A percentile compares a stretch with the other conserved stretches of the same genome.
phyloP scores from a whole-genome alignment of 2,329 filamentous ascomycete species.

The Tolypocladium amazonense region DNA sequence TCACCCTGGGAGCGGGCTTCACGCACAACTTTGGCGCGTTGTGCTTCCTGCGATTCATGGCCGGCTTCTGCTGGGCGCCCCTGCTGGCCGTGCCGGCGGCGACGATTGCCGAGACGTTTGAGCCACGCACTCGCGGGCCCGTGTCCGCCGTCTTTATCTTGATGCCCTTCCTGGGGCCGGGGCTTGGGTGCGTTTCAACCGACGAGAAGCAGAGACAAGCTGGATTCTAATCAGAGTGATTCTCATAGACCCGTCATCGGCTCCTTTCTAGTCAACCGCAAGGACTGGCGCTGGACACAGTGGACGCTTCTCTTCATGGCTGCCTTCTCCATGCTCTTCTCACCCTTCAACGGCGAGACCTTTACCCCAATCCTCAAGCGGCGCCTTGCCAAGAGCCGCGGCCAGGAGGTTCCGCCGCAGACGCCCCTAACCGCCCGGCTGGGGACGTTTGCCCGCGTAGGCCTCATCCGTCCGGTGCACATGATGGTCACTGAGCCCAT shows the following conservation, averaged over 20 bases:
- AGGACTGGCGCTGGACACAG: slow-evolving; percentile 43
- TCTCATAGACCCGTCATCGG: slow-evolving; percentile 32
- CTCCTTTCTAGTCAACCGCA: slow-evolving; percentile 32
- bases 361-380: slow-evolving; percentile 41
- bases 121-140: slow-evolving; percentile 27
- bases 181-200: slow-evolving; percentile 31
- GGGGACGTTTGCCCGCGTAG: slow-evolving; percentile 26
- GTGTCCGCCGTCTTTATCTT: slow-evolving; percentile 35
- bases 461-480: slow-evolving; percentile 38
- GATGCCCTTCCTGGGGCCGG: slow-evolving; percentile 42
- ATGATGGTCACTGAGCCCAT: slow-evolving; percentile 56
- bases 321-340: slow-evolving; percentile 21
- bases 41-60: slow-evolving; percentile 44
- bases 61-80: slow-evolving; percentile 39
- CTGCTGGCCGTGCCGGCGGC: slow-evolving; percentile 38
- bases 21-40: slow-evolving; percentile 38
- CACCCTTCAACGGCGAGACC: slow-evolving; percentile 39
- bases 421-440: slow-evolving; percentile 15
- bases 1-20: slow-evolving; percentile 44
- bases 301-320: slow-evolving; percentile 38
- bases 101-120: slow-evolving; percentile 38
- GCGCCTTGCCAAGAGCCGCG: slow-evolving; percentile 24
- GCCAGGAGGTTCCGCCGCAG: slow-evolving; percentile 12
- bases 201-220: background rate
- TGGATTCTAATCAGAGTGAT: background rate